A percentile compares a stretch with the other conserved stretches of the same genome.
These are phyloP conservation scores for Fusarium torreyae DNA, from an alignment of 2,329 filamentous ascomycete genomes.

Conservation along the genomic window DNA sequence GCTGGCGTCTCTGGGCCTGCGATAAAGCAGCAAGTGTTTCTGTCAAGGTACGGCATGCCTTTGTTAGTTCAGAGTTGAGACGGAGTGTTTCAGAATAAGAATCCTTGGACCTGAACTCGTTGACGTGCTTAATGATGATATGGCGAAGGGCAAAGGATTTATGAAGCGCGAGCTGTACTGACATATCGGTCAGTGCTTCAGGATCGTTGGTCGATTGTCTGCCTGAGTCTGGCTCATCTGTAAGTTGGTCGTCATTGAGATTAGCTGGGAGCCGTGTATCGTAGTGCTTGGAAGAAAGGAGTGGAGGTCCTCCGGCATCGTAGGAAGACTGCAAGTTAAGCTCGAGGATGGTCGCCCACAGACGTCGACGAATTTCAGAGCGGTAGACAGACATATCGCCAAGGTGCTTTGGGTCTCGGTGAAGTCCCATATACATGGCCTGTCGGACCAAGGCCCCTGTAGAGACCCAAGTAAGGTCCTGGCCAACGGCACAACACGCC, in stretches of 20 bases:
- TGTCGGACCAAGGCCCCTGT: constrained; percentile 66
- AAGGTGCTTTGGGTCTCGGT: constrained; percentile 68
- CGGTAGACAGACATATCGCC: constrained; percentile 63
- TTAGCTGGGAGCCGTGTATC: constrained; percentile 67
- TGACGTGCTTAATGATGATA: constrained; percentile 61
- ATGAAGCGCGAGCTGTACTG: constrained; percentile 63
- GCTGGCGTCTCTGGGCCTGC: constrained; percentile 47
- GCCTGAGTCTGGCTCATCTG: constrained; percentile 54
- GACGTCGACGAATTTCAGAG: constrained; percentile 68
- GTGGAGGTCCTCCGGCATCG: constrained; percentile 65
- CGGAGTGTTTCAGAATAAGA: constrained; percentile 65
- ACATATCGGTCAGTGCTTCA: constrained; percentile 60
- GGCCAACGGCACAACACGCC: constrained; percentile 62
- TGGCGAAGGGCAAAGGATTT: constrained; percentile 62
- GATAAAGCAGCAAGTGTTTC: constrained; percentile 56
- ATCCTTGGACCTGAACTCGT: constrained; percentile 60
- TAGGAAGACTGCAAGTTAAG: constrained; percentile 67
- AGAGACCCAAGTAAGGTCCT: constrained; percentile 68
- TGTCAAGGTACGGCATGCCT: constrained; percentile 55
- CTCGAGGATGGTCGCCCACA: constrained; percentile 72
- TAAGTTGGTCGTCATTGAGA: constrained; percentile 66
- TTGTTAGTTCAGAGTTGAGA: constrained; percentile 62
- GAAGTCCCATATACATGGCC: constrained; percentile 72
- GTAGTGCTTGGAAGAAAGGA: constrained; percentile 63
- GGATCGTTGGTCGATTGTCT: constrained; percentile 19